Conservation (phyloP, 176 grass and related monocot genomes). For the Oryza australiensis region DNA sequence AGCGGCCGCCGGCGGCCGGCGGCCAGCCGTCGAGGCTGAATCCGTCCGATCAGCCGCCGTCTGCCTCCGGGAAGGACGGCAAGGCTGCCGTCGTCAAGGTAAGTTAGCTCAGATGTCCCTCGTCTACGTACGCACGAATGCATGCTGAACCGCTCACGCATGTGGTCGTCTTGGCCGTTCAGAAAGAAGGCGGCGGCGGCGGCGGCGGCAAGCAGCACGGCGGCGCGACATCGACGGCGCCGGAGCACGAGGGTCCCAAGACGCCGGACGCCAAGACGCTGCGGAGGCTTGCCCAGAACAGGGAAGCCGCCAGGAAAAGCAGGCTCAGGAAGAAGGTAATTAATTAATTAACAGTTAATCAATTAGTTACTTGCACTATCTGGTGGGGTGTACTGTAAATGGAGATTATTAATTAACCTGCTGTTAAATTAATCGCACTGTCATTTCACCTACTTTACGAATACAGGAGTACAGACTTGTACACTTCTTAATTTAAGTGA, state of each 20-base stretch:
- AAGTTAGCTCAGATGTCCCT: background rate
- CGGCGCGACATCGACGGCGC: slow-evolving; percentile 3
- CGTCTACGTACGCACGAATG: background rate
- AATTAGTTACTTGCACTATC: no score
- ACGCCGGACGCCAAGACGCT: slow-evolving; percentile 51
- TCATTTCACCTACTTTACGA: no score
- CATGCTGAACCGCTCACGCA: no score
- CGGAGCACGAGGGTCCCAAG: slow-evolving; percentile 26
- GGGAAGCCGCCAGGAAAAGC: slow-evolving; percentile 63
- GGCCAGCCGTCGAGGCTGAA: slow-evolving; percentile 13
- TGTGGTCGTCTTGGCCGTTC: background rate
- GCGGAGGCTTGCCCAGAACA: slow-evolving; percentile 54
- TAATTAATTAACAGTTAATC: background rate
- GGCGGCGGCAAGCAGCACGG: background rate
- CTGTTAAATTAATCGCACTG: no score
- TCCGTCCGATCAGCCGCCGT: background rate
- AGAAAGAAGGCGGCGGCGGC: slow-evolving; percentile 39
- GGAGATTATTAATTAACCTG: no score
- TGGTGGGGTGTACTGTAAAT: no score
- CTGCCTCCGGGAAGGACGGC: slow-evolving; percentile 1
- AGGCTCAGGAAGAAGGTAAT: slow-evolving; percentile 57
- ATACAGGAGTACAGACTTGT: no score
- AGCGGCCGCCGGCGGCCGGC: background rate
- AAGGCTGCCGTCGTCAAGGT: slow-evolving; percentile 40
- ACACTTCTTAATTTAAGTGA: background rate